Evolutionary conservation across 352 stramenopile genomes (phyloP).

Genomic region (Phytophthora tubulina): DNA sequence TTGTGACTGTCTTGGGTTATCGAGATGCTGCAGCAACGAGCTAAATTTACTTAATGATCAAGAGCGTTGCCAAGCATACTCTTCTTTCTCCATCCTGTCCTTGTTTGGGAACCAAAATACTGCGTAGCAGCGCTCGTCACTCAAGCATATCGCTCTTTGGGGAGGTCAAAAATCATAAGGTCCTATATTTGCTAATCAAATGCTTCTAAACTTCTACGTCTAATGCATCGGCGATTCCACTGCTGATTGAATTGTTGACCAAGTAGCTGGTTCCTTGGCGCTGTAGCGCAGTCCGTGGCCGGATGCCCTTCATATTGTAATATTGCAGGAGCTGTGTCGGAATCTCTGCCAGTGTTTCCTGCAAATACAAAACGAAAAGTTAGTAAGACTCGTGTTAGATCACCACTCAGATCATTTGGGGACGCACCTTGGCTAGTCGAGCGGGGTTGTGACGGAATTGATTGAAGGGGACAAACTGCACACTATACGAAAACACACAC

Average conservation of each 20-base stretch:
- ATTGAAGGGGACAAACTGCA: conserved; percentile 84
- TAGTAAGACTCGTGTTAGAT: neutral
- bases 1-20: neutral
- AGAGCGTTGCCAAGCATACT: no score
- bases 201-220: conserved; percentile 39
- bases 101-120: no score
- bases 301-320: conserved; percentile 69
- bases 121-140: no score
- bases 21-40: neutral
- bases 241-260: conserved; percentile 39
- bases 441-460: conserved; percentile 69
- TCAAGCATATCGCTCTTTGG: no score
- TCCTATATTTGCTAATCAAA: conserved; percentile 10
- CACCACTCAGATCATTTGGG: neutral
- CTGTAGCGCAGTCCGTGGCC: conserved; percentile 60
- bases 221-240: conserved; percentile 30
- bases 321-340: conserved; percentile 69
- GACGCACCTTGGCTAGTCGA: conserved; percentile 58
- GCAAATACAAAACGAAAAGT: neutral
- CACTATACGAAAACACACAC: conserved; percentile 43
- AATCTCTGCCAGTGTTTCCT: conserved; percentile 79
- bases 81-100: no score
- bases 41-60: neutral
- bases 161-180: neutral
- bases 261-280: conserved; percentile 61